Evolutionary conservation across 2,329 filamentous ascomycete genomes (phyloP).

Genomic region (Calycina herbarum): DNA sequence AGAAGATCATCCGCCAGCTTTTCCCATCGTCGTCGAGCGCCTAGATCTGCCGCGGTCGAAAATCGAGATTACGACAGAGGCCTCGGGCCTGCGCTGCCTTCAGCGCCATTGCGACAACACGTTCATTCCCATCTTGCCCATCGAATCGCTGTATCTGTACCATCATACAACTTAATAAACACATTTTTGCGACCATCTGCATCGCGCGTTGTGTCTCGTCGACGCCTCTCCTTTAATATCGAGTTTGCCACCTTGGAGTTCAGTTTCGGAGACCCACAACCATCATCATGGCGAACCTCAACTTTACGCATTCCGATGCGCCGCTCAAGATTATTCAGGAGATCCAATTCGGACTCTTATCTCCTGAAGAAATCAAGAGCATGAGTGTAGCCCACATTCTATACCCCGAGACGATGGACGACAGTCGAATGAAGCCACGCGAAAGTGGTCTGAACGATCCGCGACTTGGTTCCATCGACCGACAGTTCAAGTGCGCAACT

Average conservation of each 20-base stretch:
- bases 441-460: slow-evolving; percentile 93
- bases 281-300: slow-evolving; percentile 82
- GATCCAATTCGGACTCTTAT: slow-evolving; percentile 97
- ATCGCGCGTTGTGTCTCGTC: slow-evolving; percentile 30
- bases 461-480: slow-evolving; percentile 92
- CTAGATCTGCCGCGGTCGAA: slow-evolving; percentile 29
- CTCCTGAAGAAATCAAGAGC: slow-evolving; percentile 97
- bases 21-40: slow-evolving; percentile 24
- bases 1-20: slow-evolving; percentile 34
- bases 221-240: slow-evolving; percentile 21
- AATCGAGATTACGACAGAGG: slow-evolving; percentile 29
- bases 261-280: slow-evolving; percentile 15
- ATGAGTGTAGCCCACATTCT: slow-evolving; percentile 97
- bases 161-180: slow-evolving; percentile 17
- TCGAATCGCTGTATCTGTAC: slow-evolving; percentile 23
- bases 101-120: slow-evolving; percentile 35
- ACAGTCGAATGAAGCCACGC: slow-evolving; percentile 85
- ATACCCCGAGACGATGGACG: slow-evolving; percentile 99
- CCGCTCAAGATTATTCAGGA: slow-evolving; percentile 97
- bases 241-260: slow-evolving; percentile 19
- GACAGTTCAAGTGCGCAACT: slow-evolving; percentile 92
- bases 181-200: slow-evolving; percentile 20
- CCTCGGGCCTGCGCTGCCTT: slow-evolving; percentile 36
- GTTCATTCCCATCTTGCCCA: slow-evolving; percentile 29
- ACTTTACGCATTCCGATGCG: slow-evolving; percentile 88